These are phyloP conservation scores for Gracilaria gracilis DNA, from an alignment of 23 red algal genomes.

Conservation along the genomic window DNA sequence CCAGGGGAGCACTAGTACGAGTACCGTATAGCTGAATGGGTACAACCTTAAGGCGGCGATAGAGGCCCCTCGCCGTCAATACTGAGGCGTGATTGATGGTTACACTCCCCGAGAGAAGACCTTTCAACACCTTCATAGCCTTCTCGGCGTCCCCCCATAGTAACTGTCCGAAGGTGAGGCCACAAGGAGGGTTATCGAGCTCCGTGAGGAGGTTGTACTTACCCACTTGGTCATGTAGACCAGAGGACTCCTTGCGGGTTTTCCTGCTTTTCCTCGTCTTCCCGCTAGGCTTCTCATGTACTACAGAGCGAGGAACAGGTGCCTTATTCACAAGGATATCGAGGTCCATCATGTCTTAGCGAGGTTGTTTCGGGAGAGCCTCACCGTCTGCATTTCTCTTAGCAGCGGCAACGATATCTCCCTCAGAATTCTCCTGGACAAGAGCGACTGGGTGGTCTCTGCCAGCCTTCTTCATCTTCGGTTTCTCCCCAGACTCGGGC, in stretches of 20 bases:
- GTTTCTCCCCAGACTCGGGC: neutral
- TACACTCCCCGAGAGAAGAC: neutral
- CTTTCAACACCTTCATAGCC: neutral
- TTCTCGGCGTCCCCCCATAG: slow-evolving; percentile 1
- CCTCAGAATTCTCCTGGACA: neutral
- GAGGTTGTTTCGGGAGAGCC: neutral
- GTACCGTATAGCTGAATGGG: neutral
- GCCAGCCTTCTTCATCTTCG: neutral
- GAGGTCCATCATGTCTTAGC: neutral
- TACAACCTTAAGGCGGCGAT: neutral
- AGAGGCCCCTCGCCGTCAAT: neutral
- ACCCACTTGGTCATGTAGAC: neutral
- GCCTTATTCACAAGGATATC: neutral
- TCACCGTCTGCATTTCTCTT: neutral
- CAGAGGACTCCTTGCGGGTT: neutral
- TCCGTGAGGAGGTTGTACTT: neutral
- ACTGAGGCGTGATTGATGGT: neutral
- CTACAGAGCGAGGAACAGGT: too few species aligned
- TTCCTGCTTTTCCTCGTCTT: neutral
- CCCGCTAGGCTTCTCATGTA: neutral
- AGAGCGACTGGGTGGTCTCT: neutral
- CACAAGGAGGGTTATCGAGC: neutral
- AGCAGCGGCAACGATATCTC: neutral
- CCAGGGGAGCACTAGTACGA: neutral
- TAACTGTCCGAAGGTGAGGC: neutral